A percentile compares a stretch with the other conserved stretches of the same genome.
Conservation (phyloP, 2,329 filamentous ascomycete species). For the Aureobasidium zeae region DNA sequence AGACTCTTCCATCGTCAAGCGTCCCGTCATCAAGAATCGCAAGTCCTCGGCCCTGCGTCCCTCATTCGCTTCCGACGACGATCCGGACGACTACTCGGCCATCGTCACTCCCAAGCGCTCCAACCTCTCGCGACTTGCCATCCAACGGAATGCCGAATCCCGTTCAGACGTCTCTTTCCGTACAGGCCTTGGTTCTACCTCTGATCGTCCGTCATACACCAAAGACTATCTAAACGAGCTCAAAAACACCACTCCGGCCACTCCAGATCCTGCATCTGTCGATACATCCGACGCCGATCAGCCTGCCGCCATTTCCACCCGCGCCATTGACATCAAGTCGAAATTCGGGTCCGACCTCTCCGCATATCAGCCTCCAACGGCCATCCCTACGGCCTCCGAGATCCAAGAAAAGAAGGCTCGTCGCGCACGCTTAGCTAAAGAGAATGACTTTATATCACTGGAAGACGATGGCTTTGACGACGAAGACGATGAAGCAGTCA, state of each 20-base stretch:
- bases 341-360: slow-evolving; percentile 47
- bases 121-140: slow-evolving; percentile 52
- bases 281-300: slow-evolving; percentile 30
- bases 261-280: slow-evolving; percentile 49
- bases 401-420: slow-evolving; percentile 88
- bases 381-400: slow-evolving; percentile 72
- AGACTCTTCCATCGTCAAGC: slow-evolving; percentile 44
- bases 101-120: slow-evolving; percentile 54
- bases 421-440: slow-evolving; percentile 67
- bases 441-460: slow-evolving; percentile 57
- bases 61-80: slow-evolving; percentile 60
- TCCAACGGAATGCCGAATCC: slow-evolving; percentile 58
- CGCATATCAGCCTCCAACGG: slow-evolving; percentile 27
- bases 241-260: slow-evolving; percentile 74
- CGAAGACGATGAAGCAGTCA: slow-evolving; percentile 34
- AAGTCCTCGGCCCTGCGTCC: slow-evolving; percentile 68
- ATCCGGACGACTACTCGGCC: slow-evolving; percentile 39
- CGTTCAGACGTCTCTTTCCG: slow-evolving; percentile 39
- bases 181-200: slow-evolving; percentile 46
- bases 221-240: slow-evolving; percentile 80
- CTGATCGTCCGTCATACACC: slow-evolving; percentile 70
- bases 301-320: slow-evolving; percentile 37
- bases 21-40: slow-evolving; percentile 45
- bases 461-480: slow-evolving; percentile 47
- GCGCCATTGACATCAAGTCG: slow-evolving; percentile 37